These are phyloP conservation scores for Populus hybrid DNA, from an alignment of 441 rosid species.

Conservation along the genomic window DNA sequence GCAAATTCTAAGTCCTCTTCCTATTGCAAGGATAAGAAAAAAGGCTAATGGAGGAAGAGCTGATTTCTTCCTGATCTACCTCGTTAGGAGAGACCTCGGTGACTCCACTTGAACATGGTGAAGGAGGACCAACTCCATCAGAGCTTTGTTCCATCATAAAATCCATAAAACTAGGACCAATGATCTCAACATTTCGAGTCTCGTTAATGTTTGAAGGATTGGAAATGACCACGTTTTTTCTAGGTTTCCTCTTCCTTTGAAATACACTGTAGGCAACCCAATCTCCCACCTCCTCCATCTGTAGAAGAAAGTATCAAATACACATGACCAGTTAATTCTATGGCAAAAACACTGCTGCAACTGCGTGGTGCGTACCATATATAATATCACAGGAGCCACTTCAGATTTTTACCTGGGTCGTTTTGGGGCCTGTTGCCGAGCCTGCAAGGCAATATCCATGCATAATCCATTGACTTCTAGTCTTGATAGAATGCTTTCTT, in stretches of 20 bases:
- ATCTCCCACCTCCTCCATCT: conserved; percentile 21
- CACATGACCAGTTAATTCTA: not conserved
- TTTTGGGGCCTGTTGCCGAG: conserved; percentile 29
- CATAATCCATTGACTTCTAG: conserved; percentile 84
- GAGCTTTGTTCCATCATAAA: conserved; percentile 36
- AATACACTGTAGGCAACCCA: conserved; percentile 83
- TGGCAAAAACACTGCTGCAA: not conserved
- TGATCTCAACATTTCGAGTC: not conserved
- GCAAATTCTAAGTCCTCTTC: conserved; percentile 9
- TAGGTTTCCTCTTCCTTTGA: conserved; percentile 58
- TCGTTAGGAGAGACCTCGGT: conserved; percentile 51
- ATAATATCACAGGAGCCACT: too few relatives aligned
- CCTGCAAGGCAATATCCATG: conserved; percentile 69
- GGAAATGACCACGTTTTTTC: conserved; percentile 1
- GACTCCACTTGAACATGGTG: conserved; percentile 71
- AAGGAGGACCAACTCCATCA: conserved; percentile 35
- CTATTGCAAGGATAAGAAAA: conserved; percentile 15
- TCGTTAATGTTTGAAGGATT: conserved; percentile 3
- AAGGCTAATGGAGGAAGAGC: conserved; percentile 4
- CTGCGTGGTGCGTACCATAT: not conserved
- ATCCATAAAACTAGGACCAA: conserved; percentile 6
- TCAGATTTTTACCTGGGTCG: conserved; percentile 23
- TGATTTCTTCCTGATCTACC: conserved; percentile 31
- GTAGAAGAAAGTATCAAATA: not conserved
- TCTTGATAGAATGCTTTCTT: conserved; percentile 50